Percentiles rank a stretch among this genome's conserved stretches.
phyloP scores from a whole-genome alignment of 176 grass and related monocot genomes.

The Alloteropsis semialata region DNA sequence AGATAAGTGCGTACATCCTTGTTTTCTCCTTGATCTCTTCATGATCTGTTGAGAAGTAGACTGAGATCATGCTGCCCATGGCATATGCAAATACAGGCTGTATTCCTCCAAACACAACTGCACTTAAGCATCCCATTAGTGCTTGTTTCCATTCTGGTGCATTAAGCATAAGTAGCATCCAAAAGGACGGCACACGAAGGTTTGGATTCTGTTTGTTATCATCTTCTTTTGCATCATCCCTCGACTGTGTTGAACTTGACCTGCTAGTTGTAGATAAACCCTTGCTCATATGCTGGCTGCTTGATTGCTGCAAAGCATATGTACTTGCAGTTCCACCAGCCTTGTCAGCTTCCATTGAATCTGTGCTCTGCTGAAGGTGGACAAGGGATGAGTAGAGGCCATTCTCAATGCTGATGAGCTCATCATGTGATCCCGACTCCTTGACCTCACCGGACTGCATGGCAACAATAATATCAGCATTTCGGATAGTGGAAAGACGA shows the following conservation, averaged over 20 bases:
- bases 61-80: slow-evolving; percentile 83
- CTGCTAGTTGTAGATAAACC: neutral
- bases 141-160: slow-evolving; percentile 83
- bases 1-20: slow-evolving; percentile 60
- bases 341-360: no score
- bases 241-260: neutral
- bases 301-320: no score
- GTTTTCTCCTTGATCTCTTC: slow-evolving; percentile 66
- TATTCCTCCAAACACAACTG: slow-evolving; percentile 73
- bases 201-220: slow-evolving; percentile 18
- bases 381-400: no score
- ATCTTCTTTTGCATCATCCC: slow-evolving; percentile 20
- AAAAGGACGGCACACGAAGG: slow-evolving; percentile 67
- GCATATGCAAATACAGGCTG: slow-evolving; percentile 73
- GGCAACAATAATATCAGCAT: no score
- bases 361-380: no score
- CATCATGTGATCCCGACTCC: no score
- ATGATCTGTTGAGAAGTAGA: slow-evolving; percentile 81
- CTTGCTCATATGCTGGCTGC: no score
- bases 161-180: slow-evolving; percentile 70
- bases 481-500: no score
- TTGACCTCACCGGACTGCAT: no score
- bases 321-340: no score
- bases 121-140: slow-evolving; percentile 54
- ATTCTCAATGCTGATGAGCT: no score